phyloP scores from a whole-genome alignment of 768 basidiomycete genomes.

The Phlebiopsis gigantea region DNA sequence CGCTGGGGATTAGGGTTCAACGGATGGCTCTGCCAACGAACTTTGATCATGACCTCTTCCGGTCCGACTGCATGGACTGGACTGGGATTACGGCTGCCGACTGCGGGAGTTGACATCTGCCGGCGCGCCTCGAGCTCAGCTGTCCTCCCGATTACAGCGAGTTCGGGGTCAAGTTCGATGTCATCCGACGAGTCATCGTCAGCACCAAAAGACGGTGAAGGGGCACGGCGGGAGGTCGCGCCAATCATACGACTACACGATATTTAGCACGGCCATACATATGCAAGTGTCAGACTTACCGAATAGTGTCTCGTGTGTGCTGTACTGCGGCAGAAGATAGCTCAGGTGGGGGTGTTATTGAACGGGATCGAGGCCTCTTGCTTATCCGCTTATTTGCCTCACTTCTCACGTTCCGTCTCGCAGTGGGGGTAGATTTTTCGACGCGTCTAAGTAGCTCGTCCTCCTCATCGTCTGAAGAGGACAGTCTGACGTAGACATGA shows the following conservation, averaged over 20 bases:
- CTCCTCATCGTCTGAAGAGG: slow-evolving; percentile 38
- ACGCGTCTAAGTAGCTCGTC: slow-evolving; percentile 34
- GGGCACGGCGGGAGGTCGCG: slow-evolving; percentile 36
- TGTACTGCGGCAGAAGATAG: slow-evolving; percentile 49
- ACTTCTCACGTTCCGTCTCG: not conserved
- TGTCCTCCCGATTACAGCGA: slow-evolving; percentile 48
- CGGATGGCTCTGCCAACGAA: slow-evolving; percentile 68
- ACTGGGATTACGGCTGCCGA: slow-evolving; percentile 14
- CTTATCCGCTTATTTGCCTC: not conserved
- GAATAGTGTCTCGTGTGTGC: slow-evolving; percentile 53
- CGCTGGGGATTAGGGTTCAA: slow-evolving; percentile 34
- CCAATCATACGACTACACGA: slow-evolving; percentile 18
- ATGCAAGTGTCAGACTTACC: slow-evolving; percentile 31
- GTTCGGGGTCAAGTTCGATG: slow-evolving; percentile 54
- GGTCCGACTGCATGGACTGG: slow-evolving; percentile 28
- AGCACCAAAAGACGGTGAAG: slow-evolving; percentile 42
- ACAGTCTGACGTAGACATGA: slow-evolving; percentile 14
- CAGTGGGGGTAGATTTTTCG: slow-evolving; percentile 15
- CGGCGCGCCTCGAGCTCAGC: slow-evolving; percentile 27
- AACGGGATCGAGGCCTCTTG: slow-evolving; percentile 51
- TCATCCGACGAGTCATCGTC: slow-evolving; percentile 43
- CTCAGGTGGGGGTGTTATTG: slow-evolving; percentile 72
- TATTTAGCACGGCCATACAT: slow-evolving; percentile 12
- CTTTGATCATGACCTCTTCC: slow-evolving; percentile 42
- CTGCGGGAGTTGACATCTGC: slow-evolving; percentile 15